Base-by-base conservation (phyloP, 2,329 filamentous ascomycete species). In the Pseudogymnoascus sp. region DNA sequence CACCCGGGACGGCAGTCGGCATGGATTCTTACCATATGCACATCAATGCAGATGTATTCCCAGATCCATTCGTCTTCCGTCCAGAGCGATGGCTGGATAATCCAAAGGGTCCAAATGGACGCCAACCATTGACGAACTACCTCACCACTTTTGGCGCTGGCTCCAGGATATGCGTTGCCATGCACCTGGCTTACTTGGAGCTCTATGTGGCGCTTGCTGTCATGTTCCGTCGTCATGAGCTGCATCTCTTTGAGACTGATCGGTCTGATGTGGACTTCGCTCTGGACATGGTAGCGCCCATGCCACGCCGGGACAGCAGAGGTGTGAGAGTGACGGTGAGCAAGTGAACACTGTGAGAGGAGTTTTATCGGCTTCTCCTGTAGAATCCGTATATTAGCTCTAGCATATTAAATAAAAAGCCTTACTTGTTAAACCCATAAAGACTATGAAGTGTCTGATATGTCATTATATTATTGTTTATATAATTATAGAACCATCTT, bases 401-500 rank as follows among this genome's bases (percentile, higher is more conserved):
- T 34, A 34, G 31, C 31, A 34, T 34, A 34, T 34, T 34, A 34
- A 34, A 34, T 34, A 34, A 34, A 34, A 34, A 34, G 31, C 2
- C 2, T 34, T 28, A 28, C 25, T 28, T 28, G 25, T 28, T 28
- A 28, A 28, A 28, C 25, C 25, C 25, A 28, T 28, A 28, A 28
- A 28, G 25, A 28, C 25, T 28, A 28, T 28, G 25, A 28, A 28
- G 25, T 28, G 25, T 28, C 25, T 28, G 25, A 28, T 28, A 28
- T 28, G 25, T 34, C 31, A 34, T 34, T 34, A 34, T 34, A 34
- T 34, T 34, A 34, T 13, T 39, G 14, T 39, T n/a, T 16, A 39
- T 7, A 7, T n/a, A 4, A 19, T 75, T 73, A 88, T 68, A 88
- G 69, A 7, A 89, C 78, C 78, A 88, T 79, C 67, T 77, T 81